These are phyloP conservation scores for Petrea volubilis DNA, from an alignment of 257 asterid species.

Conservation along the genomic window DNA sequence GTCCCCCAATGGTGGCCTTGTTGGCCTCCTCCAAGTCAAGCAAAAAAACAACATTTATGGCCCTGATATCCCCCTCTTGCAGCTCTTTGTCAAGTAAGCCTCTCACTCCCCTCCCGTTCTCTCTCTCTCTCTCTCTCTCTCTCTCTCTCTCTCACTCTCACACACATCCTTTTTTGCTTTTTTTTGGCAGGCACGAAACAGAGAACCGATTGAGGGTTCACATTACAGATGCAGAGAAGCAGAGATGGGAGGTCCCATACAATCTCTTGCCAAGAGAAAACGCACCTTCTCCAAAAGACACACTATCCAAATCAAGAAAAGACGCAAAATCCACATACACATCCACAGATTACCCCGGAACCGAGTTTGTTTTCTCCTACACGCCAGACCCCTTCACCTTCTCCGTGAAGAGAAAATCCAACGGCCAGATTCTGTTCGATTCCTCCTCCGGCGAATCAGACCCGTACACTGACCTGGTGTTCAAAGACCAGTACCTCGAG, in stretches of 20 bases:
- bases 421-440: slow-evolving; percentile 76
- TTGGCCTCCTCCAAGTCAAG: slow-evolving; percentile 80
- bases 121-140: neutral
- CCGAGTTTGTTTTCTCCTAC: slow-evolving; percentile 68
- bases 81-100: slow-evolving; percentile 83
- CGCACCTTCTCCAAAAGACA: slow-evolving; percentile 46
- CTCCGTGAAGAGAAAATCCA: slow-evolving; percentile 67
- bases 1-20: slow-evolving; percentile 69
- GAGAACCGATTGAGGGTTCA: slow-evolving; percentile 75
- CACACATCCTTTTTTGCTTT: neutral
- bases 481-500: slow-evolving; percentile 93
- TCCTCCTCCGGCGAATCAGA: slow-evolving; percentile 54
- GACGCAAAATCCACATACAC: slow-evolving; percentile 15
- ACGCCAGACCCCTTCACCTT: slow-evolving; percentile 78
- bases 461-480: slow-evolving; percentile 57
- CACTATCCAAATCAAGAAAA: slow-evolving; percentile 34
- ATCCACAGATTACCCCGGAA: slow-evolving; percentile 44
- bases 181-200: slow-evolving; percentile 69
- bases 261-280: slow-evolving; percentile 66
- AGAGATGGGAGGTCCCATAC: slow-evolving; percentile 96
- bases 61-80: slow-evolving; percentile 77
- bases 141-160: too few relatives aligned
- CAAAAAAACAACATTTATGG: slow-evolving; percentile 71
- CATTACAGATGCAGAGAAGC: slow-evolving; percentile 76
- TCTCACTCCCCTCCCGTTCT: too few relatives aligned